phyloP scores from a whole-genome alignment of 305 asterid species.

The Fraxinus velutina region DNA sequence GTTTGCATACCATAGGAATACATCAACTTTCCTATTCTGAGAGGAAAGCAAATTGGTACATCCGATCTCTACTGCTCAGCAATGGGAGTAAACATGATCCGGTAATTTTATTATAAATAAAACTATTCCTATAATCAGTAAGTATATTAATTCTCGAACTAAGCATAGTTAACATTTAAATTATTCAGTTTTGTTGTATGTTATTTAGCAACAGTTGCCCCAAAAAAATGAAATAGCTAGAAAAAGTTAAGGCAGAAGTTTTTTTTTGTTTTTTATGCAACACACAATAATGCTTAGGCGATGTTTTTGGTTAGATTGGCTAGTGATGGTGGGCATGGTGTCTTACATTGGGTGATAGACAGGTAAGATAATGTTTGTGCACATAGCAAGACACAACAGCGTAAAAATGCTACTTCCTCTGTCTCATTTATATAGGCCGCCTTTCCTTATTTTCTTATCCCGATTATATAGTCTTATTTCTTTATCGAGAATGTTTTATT shows the following conservation, averaged over 20 bases:
- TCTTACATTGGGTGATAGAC: no score
- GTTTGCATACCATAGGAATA: not conserved
- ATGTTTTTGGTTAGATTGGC: no score
- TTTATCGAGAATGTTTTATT: no score
- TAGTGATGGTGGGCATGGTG: no score
- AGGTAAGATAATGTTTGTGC: no score
- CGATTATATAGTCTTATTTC: no score
- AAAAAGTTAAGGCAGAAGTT: slow-evolving; percentile 12
- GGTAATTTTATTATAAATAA: not conserved
- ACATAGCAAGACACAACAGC: no score
- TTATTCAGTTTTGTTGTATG: not conserved
- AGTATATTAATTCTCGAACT: not conserved
- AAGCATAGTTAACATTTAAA: not conserved
- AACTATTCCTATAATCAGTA: not conserved
- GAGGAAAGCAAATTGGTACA: not conserved
- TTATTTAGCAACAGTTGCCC: not conserved
- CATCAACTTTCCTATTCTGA: not conserved
- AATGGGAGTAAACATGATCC: not conserved
- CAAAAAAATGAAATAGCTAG: not conserved
- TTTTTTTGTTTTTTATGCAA: no score
- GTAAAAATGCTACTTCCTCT: no score
- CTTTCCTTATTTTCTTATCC: no score
- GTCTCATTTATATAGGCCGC: no score
- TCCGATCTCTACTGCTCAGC: not conserved
- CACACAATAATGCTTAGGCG: no score